These are phyloP conservation scores for Rhodamnia argentea DNA, from an alignment of 345 rosid genomes.

Conservation along the genomic window DNA sequence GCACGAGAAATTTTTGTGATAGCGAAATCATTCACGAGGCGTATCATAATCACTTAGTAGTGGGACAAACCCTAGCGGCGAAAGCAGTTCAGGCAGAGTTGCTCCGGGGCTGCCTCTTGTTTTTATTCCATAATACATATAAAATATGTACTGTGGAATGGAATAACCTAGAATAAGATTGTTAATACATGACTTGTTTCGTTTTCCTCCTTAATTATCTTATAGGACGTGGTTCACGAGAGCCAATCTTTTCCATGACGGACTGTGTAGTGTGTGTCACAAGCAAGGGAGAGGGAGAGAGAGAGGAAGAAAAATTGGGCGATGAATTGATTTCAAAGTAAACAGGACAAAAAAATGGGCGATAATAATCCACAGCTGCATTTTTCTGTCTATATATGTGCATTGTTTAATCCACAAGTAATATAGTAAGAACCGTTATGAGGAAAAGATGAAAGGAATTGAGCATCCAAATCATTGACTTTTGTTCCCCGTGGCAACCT, in stretches of 20 bases:
- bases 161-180: not conserved
- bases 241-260: not conserved
- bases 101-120: not conserved
- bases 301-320: not conserved
- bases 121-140: not conserved
- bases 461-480: conserved; percentile 2
- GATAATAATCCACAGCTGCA: not conserved
- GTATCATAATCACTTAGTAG: too few species aligned
- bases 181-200: not conserved
- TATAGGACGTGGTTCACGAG: not conserved
- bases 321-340: conserved; percentile 2
- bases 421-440: not conserved
- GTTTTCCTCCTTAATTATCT: not conserved
- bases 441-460: not conserved
- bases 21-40: not conserved
- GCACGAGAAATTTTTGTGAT: not conserved
- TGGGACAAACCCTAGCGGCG: too few species aligned
- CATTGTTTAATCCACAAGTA: not conserved
- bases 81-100: too few species aligned
- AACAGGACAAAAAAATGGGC: not conserved
- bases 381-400: not conserved
- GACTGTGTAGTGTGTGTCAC: not conserved
- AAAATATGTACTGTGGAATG: not conserved
- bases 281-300: not conserved
- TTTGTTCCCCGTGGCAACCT: not conserved